Conservation (phyloP, 306 rosid species). For the Rosa lucieae region DNA sequence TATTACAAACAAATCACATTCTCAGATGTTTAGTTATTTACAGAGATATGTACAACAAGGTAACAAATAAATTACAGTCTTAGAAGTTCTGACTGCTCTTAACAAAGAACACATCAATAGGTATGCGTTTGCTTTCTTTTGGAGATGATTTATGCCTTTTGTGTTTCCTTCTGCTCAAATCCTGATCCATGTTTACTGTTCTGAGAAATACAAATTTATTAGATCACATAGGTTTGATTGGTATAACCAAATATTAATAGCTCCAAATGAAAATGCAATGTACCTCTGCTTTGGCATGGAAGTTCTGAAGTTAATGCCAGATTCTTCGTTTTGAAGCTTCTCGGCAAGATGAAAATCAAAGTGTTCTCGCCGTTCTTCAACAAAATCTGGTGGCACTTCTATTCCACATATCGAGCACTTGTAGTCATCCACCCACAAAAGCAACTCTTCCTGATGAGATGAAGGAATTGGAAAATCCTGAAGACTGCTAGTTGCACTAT, state of each 20-base stretch:
- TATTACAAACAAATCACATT: not conserved
- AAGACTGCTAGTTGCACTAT: slow-evolving; percentile 18
- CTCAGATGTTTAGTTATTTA: slow-evolving; percentile 15
- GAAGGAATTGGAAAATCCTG: slow-evolving; percentile 33
- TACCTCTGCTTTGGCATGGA: slow-evolving; percentile 49
- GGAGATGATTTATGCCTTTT: slow-evolving; percentile 59
- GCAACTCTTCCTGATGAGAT: slow-evolving; percentile 35
- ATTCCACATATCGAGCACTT: slow-evolving; percentile 78
- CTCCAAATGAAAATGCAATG: not conserved
- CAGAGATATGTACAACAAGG: slow-evolving; percentile 9
- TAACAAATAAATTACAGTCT: not conserved
- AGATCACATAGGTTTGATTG: not conserved
- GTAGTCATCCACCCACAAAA: slow-evolving; percentile 74
- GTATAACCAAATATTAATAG: slow-evolving; percentile 5
- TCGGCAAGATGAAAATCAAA: slow-evolving; percentile 89
- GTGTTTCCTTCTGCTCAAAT: slow-evolving; percentile 42
- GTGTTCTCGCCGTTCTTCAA: slow-evolving; percentile 84
- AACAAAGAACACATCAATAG: slow-evolving; percentile 74
- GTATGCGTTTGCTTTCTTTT: slow-evolving; percentile 54
- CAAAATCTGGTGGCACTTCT: slow-evolving; percentile 78
- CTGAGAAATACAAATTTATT: slow-evolving; percentile 30
- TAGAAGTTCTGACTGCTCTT: slow-evolving; percentile 48
- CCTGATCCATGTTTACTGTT: slow-evolving; percentile 35
- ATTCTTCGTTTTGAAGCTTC: slow-evolving; percentile 84
- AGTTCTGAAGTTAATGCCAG: slow-evolving; percentile 40